Conservation (phyloP, 1,284 basidiomycete genomes). For the Ustilago cynodontis region DNA sequence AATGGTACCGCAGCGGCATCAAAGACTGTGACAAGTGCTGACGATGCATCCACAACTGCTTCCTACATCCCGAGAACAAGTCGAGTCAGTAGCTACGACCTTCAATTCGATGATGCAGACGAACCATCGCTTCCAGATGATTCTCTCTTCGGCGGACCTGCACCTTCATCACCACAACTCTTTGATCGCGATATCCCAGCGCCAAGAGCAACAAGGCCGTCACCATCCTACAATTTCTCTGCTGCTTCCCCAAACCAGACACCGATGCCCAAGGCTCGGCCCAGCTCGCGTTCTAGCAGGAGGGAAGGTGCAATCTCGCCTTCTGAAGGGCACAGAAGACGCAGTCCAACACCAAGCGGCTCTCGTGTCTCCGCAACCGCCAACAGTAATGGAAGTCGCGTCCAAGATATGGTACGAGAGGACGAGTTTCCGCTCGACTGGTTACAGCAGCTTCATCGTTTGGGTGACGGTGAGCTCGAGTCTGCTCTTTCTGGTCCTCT, state of each 20-base stretch:
- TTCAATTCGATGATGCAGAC: conserved; percentile 52
- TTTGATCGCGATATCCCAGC: conserved; percentile 30
- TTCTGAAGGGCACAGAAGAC: conserved; percentile 16
- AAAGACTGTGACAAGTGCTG: neutral
- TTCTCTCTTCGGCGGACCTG: conserved; percentile 41
- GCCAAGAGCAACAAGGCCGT: conserved; percentile 12
- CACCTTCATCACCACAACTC: conserved; percentile 22
- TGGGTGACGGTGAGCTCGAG: conserved; percentile 34
- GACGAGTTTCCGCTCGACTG: conserved; percentile 42
- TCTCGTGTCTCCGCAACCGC: conserved; percentile 9
- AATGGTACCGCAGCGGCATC: neutral
- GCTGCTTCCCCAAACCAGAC: conserved; percentile 42
- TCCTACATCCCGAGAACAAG: conserved; percentile 45
- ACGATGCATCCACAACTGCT: conserved; percentile 11
- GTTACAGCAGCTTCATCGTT: conserved; percentile 38
- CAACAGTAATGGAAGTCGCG: conserved; percentile 3
- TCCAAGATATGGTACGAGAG: conserved; percentile 33
- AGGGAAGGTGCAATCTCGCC: conserved; percentile 32
- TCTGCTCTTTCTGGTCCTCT: conserved; percentile 40
- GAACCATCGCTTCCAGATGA: conserved; percentile 31
- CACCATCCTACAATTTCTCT: conserved; percentile 1
- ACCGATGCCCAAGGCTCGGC: conserved; percentile 41
- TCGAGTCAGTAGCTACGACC: conserved; percentile 50
- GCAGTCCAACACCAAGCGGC: conserved; percentile 26
- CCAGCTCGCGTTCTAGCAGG: conserved; percentile 32